Conservation (phyloP, 2,329 filamentous ascomycete genomes). For the Arachnomyces sp. region DNA sequence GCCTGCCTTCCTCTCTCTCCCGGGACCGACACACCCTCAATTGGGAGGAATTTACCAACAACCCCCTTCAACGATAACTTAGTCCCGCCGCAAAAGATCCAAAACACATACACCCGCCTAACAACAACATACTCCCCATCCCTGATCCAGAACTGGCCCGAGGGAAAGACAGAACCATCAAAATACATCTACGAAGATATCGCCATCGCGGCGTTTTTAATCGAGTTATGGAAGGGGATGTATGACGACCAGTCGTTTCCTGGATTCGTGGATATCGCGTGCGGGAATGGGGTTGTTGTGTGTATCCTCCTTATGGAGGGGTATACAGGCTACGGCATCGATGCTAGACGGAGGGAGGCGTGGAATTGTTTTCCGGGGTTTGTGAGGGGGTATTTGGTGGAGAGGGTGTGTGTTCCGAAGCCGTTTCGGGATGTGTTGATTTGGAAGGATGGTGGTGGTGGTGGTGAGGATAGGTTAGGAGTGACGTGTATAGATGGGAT, state of each 20-base stretch:
- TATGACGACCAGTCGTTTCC: conserved; percentile 59
- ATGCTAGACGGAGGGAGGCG: conserved; percentile 75
- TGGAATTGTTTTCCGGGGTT: conserved; percentile 62
- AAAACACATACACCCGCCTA: conserved; percentile 71
- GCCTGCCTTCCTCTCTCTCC: no score
- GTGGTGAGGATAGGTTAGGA: not conserved
- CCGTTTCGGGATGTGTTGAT: conserved; percentile 31
- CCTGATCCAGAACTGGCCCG: conserved; percentile 70
- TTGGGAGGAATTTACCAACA: conserved; percentile 54
- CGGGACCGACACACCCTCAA: conserved; percentile 12
- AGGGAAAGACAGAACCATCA: conserved; percentile 70
- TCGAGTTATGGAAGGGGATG: conserved; percentile 84
- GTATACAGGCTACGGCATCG: conserved; percentile 81
- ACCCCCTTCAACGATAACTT: conserved; percentile 81
- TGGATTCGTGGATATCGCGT: conserved; percentile 92
- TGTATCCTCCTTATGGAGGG: conserved; percentile 74
- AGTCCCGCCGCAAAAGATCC: conserved; percentile 65
- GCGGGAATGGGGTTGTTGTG: conserved; percentile 86
- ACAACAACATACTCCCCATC: conserved; percentile 68
- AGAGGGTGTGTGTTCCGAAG: conserved; percentile 54
- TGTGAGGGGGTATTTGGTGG: conserved; percentile 44
- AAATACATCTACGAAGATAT: conserved; percentile 97
- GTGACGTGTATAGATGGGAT: conserved; percentile 40
- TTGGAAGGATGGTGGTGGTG: not conserved
- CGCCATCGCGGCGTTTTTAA: conserved; percentile 80